phyloP scores from a whole-genome alignment of 208 protist species.

The Dictyostelium gargantuum region DNA sequence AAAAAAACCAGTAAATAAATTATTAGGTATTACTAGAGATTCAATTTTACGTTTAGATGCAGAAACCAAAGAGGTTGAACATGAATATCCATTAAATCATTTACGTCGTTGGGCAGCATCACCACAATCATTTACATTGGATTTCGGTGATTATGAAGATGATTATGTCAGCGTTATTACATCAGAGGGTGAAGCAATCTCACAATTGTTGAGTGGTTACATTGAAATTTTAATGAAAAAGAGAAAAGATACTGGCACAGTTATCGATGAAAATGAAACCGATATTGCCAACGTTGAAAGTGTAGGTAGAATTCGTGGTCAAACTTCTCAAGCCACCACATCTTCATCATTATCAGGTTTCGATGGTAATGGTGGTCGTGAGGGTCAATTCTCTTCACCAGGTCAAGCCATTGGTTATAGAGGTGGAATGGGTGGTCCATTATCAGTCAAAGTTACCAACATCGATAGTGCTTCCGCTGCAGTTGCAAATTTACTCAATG shows the following conservation, averaged over 20 bases:
- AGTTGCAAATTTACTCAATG: conserved; percentile 46
- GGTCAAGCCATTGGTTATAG: conserved; percentile 44
- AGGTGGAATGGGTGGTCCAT: conserved; percentile 39
- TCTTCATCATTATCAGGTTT: conserved; percentile 38
- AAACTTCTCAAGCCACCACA: conserved; percentile 64
- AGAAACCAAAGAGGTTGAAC: conserved; percentile 80
- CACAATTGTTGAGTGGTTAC: conserved; percentile 79
- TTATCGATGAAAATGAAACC: conserved; percentile 77
- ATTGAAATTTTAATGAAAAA: conserved; percentile 85
- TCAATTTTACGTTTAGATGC: conserved; percentile 81
- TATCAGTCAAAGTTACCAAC: conserved; percentile 59
- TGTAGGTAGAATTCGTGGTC: conserved; percentile 72
- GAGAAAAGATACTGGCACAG: conserved; percentile 64
- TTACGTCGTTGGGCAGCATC: conserved; percentile 85
- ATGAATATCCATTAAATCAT: conserved; percentile 79
- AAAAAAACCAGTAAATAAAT: conserved; percentile 76
- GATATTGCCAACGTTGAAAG: conserved; percentile 72
- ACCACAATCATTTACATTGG: conserved; percentile 80
- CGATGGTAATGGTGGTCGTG: conserved; percentile 28
- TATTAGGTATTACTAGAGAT: conserved; percentile 85
- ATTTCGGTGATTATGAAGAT: conserved; percentile 86
- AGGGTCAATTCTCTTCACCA: conserved; percentile 12
- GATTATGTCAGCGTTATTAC: conserved; percentile 79
- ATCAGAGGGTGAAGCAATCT: conserved; percentile 83
- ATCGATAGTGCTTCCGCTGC: conserved; percentile 22